Evolutionary conservation across 768 basidiomycete genomes (phyloP).

Genomic region (Tricholoma flavovirens): DNA sequence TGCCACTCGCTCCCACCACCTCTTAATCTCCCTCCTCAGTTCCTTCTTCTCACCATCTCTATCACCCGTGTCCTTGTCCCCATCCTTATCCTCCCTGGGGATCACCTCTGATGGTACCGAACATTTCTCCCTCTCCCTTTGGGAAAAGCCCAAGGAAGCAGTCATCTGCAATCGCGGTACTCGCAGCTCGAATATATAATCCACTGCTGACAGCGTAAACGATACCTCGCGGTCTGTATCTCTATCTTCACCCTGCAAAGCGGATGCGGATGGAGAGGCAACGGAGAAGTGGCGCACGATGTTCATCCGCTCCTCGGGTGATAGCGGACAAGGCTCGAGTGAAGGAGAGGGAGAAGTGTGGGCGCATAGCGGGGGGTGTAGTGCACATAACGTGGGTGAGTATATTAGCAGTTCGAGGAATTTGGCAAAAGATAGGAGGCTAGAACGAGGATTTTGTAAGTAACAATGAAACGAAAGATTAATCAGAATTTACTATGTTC

Average conservation of each 20-base stretch:
- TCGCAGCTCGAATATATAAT: slow-evolving; percentile 57
- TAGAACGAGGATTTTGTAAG: slow-evolving; percentile 11
- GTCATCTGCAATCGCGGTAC: slow-evolving; percentile 57
- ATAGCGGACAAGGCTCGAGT: slow-evolving; percentile 15
- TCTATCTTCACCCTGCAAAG: background rate
- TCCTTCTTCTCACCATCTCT: slow-evolving; percentile 34
- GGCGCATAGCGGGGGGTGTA: slow-evolving; percentile 39
- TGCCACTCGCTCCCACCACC: slow-evolving; percentile 62
- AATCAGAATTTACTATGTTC: slow-evolving; percentile 40
- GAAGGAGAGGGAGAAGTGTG: slow-evolving; percentile 33
- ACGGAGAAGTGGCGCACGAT: background rate
- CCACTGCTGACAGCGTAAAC: slow-evolving; percentile 39
- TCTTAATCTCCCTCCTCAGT: slow-evolving; percentile 54
- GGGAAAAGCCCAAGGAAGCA: slow-evolving; percentile 10
- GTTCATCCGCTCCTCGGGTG: slow-evolving; percentile 14
- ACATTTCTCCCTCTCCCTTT: background rate
- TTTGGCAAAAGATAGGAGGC: slow-evolving; percentile 53
- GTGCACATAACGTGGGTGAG: slow-evolving; percentile 29
- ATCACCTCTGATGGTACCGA: background rate
- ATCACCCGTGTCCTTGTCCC: background rate
- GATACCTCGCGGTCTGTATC: slow-evolving; percentile 24
- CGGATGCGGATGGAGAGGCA: no score
- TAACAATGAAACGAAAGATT: background rate
- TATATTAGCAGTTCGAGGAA: slow-evolving; percentile 51
- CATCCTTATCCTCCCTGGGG: background rate